Conservation (phyloP, 1,284 basidiomycete species). For the Sphagnurus paluster region DNA sequence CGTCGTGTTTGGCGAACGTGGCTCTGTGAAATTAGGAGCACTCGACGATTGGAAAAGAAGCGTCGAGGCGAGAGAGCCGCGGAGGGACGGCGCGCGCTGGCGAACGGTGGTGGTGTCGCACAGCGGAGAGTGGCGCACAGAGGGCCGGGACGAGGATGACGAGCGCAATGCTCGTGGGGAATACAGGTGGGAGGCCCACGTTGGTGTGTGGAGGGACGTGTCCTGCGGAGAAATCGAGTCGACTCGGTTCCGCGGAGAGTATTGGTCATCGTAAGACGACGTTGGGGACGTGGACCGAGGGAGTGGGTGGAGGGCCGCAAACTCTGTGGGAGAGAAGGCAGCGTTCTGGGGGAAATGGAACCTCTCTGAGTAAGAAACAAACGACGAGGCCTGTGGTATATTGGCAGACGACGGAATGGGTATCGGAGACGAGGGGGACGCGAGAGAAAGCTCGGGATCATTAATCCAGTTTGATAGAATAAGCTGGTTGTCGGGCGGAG, state of each 20-base stretch:
- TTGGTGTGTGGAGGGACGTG: slow-evolving; percentile 50
- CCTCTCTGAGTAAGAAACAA: slow-evolving; percentile 41
- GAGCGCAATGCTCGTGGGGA: slow-evolving; percentile 38
- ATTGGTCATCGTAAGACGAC: slow-evolving; percentile 45
- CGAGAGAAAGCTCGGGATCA: slow-evolving; percentile 46
- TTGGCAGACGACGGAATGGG: slow-evolving; percentile 53
- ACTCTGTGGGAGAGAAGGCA: slow-evolving; percentile 58
- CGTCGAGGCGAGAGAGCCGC: slow-evolving; percentile 48
- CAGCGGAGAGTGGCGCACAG: slow-evolving; percentile 45
- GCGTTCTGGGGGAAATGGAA: slow-evolving; percentile 46
- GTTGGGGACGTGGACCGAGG: slow-evolving; percentile 57
- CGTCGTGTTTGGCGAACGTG: slow-evolving; percentile 44
- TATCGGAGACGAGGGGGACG: slow-evolving; percentile 60
- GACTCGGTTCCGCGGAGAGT: slow-evolving; percentile 39
- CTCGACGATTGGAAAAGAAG: slow-evolving; percentile 78
- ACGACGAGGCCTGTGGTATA: slow-evolving; percentile 37
- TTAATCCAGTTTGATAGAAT: slow-evolving; percentile 59
- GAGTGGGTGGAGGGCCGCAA: slow-evolving; percentile 58
- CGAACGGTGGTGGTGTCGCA: slow-evolving; percentile 43
- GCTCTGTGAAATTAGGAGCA: slow-evolving; percentile 54
- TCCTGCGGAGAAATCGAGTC: slow-evolving; percentile 60
- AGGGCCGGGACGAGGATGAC: slow-evolving; percentile 31
- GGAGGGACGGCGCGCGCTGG: slow-evolving; percentile 38
- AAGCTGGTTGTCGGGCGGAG: slow-evolving; percentile 42
- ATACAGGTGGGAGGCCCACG: slow-evolving; percentile 69